phyloP scores from a whole-genome alignment of 2,329 filamentous ascomycete species.

The Pleomassaria siparia region DNA sequence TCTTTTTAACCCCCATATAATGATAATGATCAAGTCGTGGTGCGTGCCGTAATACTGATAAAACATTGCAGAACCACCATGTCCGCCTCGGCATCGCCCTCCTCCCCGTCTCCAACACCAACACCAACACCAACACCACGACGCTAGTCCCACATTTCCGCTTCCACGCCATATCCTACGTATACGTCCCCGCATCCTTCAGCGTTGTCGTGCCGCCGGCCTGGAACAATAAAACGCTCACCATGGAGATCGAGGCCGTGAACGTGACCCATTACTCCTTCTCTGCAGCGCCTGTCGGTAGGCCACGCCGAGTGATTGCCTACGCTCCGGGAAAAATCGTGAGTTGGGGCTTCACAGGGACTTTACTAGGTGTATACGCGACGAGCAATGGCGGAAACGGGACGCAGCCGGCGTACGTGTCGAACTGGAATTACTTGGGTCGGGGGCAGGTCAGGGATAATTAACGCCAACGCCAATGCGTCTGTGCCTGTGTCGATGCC shows the following conservation, averaged over 20 bases:
- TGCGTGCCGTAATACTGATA: too few species aligned
- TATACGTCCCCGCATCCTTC: constrained; percentile 42
- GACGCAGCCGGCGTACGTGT: constrained; percentile 50
- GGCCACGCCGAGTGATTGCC: constrained; percentile 18
- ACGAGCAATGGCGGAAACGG: constrained; percentile 55
- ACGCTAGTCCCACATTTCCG: constrained; percentile 44
- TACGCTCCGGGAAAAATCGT: constrained; percentile 28
- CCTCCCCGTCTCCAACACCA: constrained; percentile 15
- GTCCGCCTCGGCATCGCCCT: constrained; percentile 48
- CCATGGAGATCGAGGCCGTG: constrained; percentile 45
- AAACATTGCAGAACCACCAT: constrained; percentile 56
- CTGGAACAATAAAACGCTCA: constrained; percentile 43
- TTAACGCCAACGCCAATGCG: constrained; percentile 4
- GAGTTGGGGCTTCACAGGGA: constrained; percentile 44
- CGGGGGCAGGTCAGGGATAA: constrained; percentile 20
- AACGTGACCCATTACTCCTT: constrained; percentile 52
- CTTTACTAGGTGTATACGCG: constrained; percentile 55
- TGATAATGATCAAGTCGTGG: too few species aligned
- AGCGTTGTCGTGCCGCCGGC: constrained; percentile 43
- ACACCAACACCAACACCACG: constrained; percentile 7
- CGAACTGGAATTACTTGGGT: constrained; percentile 46
- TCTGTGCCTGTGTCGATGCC: too few species aligned
- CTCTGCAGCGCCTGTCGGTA: constrained; percentile 22
- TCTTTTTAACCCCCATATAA: too few species aligned
- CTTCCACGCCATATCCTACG: constrained; percentile 49